phyloP scores from a whole-genome alignment of 1,139 yeast species.

The Taphrina sp. region DNA sequence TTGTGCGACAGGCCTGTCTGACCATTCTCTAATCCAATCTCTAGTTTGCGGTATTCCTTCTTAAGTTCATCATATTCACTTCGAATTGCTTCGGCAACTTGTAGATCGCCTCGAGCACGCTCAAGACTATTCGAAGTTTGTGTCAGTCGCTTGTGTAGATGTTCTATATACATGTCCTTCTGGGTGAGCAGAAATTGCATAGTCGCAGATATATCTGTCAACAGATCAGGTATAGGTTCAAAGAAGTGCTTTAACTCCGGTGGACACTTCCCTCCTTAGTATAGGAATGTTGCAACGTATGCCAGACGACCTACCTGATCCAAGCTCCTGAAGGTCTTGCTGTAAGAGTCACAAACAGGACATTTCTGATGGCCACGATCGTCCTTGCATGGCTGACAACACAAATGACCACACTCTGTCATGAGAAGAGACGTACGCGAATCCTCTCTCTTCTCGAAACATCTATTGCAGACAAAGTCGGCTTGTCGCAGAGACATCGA shows the following conservation, averaged over 20 bases:
- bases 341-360: slow-evolving; percentile 1
- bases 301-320: no score
- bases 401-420: slow-evolving; percentile 7
- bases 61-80: no score
- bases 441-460: not conserved
- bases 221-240: not conserved
- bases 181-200: slow-evolving; percentile 1
- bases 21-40: no score
- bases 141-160: not conserved
- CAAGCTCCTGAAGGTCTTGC: no score
- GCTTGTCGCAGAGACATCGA: not conserved
- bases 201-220: not conserved
- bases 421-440: not conserved
- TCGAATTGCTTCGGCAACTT: no score
- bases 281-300: no score
- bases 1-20: no score
- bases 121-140: not conserved
- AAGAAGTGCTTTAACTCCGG: slow-evolving; percentile 5
- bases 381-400: not conserved
- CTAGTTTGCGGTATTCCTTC: no score
- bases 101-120: not conserved
- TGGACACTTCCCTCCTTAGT: slow-evolving; percentile 1
- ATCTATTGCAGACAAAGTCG: slow-evolving; percentile 11
- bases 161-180: not conserved
- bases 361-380: not conserved